phyloP scores from a whole-genome alignment of 2,329 filamentous ascomycete species.

The Colletotrichum salicis region DNA sequence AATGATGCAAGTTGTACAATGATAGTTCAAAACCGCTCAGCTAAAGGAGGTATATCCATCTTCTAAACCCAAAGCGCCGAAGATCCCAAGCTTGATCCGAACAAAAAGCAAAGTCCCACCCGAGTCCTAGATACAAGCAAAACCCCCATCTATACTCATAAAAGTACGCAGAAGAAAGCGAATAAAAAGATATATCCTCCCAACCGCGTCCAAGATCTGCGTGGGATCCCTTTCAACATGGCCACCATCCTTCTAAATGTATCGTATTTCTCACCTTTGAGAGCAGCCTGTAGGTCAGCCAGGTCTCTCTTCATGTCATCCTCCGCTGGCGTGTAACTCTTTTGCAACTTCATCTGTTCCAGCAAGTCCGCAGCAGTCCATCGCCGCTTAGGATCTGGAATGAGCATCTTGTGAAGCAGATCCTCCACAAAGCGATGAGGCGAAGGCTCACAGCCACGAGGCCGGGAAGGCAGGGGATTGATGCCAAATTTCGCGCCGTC shows the following conservation, averaged over 20 bases:
- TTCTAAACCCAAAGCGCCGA: too few species aligned
- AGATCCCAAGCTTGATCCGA: neutral
- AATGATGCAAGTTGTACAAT: neutral
- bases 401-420: constrained; percentile 9
- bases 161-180: neutral
- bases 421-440: neutral
- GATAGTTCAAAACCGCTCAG: neutral
- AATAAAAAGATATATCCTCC: neutral
- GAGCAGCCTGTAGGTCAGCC: neutral
- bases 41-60: neutral
- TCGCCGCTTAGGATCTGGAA: neutral
- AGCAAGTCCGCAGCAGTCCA: neutral
- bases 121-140: neutral
- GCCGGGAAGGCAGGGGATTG: neutral
- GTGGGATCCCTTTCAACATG: neutral
- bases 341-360: constrained; percentile 1
- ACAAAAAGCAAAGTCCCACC: neutral
- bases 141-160: neutral
- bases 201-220: neutral
- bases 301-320: neutral
- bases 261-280: neutral
- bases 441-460: neutral
- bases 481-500: neutral
- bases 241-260: neutral
- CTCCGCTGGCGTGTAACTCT: neutral